phyloP scores from a whole-genome alignment of 2,329 filamentous ascomycete species.

The Aspergillus felis region DNA sequence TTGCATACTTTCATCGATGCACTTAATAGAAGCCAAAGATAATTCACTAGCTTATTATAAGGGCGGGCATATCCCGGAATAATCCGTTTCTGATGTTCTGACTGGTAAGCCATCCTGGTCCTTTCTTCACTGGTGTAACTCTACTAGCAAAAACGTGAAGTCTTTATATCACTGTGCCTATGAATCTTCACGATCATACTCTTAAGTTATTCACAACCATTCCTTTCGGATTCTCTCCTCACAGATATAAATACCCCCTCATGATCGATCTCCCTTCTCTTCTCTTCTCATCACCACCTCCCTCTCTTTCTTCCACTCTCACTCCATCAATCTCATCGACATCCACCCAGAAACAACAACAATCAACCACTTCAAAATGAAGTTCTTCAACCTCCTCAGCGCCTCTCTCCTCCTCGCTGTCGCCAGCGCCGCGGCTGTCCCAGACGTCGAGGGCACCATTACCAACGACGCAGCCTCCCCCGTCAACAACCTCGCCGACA shows the following conservation, averaged over 20 bases:
- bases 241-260: background rate
- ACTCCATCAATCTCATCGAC: background rate
- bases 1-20: background rate
- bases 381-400: constrained; percentile 2
- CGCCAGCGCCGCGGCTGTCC: background rate
- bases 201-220: background rate
- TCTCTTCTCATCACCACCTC: background rate
- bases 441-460: background rate
- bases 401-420: constrained; percentile 1
- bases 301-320: background rate
- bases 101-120: background rate
- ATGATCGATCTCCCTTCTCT: background rate
- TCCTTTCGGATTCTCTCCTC: background rate
- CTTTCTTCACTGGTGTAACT: background rate
- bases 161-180: too few species aligned
- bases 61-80: background rate
- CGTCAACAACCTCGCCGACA: background rate
- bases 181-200: too few species aligned
- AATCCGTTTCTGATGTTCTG: background rate
- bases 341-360: background rate
- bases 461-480: background rate
- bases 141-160: background rate
- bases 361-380: constrained; percentile 4
- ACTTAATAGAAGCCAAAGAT: background rate
- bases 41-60: background rate